Evolutionary conservation across 768 basidiomycete genomes (phyloP).

Genomic region (Boletus sp.): DNA sequence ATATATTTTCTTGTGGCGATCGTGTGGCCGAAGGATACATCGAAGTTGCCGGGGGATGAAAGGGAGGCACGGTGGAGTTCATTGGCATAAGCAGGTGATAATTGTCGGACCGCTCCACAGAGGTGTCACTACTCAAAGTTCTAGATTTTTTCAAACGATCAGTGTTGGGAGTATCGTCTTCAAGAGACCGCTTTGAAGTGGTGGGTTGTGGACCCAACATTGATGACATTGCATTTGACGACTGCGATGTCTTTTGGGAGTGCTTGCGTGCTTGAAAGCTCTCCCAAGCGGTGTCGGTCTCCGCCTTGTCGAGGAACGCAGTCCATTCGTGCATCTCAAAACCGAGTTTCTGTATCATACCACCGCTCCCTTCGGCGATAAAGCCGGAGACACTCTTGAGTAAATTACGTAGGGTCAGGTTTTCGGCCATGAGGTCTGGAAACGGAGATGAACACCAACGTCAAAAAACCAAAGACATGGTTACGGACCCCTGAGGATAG

Average conservation of each 20-base stretch:
- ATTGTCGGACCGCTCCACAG: conserved; percentile 38
- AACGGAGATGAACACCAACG: conserved; percentile 5
- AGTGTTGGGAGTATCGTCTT: conserved; percentile 26
- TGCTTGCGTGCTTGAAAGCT: conserved; percentile 73
- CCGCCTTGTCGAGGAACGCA: conserved; percentile 76
- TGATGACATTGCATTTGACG: conserved; percentile 30
- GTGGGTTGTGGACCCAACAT: conserved; percentile 26
- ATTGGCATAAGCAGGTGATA: conserved; percentile 61
- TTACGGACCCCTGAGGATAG: conserved; percentile 67
- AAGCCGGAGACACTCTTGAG: conserved; percentile 73
- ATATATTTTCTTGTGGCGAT: conserved; percentile 49
- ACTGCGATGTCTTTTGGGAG: conserved; percentile 27
- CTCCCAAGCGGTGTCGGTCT: conserved; percentile 93
- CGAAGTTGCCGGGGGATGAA: conserved; percentile 31
- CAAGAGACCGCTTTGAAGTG: conserved; percentile 24
- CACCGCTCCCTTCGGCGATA: conserved; percentile 84
- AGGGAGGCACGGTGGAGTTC: conserved; percentile 35
- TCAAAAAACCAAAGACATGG: neutral
- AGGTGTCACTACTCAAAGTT: conserved; percentile 37
- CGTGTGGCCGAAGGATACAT: conserved; percentile 46
- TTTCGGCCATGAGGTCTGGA: conserved; percentile 85
- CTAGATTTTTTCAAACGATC: conserved; percentile 52
- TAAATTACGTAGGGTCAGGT: conserved; percentile 76
- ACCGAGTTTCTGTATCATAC: conserved; percentile 72
- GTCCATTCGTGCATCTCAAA: conserved; percentile 78